phyloP scores from a whole-genome alignment of 2,329 filamentous ascomycete species.

The Fusarium chuoi region DNA sequence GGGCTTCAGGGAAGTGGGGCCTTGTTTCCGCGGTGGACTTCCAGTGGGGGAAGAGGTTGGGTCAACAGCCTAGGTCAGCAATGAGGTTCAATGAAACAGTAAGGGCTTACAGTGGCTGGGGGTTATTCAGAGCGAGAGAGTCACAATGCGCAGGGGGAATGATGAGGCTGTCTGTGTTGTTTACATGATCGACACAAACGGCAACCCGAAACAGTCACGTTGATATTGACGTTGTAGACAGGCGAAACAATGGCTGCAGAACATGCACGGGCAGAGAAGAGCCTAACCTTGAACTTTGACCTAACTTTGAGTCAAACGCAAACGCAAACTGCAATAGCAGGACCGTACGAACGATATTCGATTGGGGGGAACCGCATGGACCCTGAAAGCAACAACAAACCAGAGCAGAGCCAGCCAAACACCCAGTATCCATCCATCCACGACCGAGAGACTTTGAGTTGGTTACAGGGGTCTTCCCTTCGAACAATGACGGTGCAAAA shows the following conservation, averaged over 20 bases:
- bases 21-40: not conserved
- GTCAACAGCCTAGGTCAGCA: not conserved
- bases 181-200: slow-evolving; percentile 19
- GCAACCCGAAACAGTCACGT: slow-evolving; percentile 14
- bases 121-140: slow-evolving; percentile 6
- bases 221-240: not conserved
- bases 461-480: not conserved
- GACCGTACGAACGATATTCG: slow-evolving; percentile 19
- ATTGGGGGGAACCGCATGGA: slow-evolving; percentile 14
- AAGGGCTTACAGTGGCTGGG: slow-evolving; percentile 20
- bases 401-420: not conserved
- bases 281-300: not conserved
- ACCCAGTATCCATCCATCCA: not conserved
- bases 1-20: slow-evolving; percentile 25
- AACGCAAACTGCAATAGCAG: not conserved
- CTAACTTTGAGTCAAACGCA: slow-evolving; percentile 1
- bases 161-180: slow-evolving; percentile 13
- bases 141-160: slow-evolving; percentile 16
- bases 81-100: slow-evolving; percentile 4
- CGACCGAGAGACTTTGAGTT: not conserved
- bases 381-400: slow-evolving; percentile 19
- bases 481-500: slow-evolving; percentile 1
- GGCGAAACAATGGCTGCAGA: slow-evolving; percentile 5
- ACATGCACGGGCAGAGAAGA: not conserved
- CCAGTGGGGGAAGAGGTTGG: slow-evolving; percentile 12